These are phyloP conservation scores for Coemansia sp. DNA, from an alignment of 192 early-diverging fungal genomes.

Conservation along the genomic window DNA sequence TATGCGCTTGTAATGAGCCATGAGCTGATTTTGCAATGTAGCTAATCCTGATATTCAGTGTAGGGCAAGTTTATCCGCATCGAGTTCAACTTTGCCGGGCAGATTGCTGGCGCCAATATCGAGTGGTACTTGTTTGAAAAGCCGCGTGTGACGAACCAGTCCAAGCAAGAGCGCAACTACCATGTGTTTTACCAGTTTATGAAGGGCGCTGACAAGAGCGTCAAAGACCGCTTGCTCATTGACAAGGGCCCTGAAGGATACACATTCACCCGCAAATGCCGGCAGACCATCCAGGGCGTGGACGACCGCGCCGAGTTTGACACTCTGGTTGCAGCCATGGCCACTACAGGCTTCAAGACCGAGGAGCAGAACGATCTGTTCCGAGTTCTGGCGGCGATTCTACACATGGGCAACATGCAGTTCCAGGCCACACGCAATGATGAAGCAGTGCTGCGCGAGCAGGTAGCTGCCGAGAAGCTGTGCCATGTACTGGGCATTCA, in stretches of 20 bases:
- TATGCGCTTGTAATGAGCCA: neutral
- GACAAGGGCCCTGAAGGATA: conserved; percentile 78
- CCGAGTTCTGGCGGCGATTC: conserved; percentile 78
- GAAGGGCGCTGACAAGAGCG: conserved; percentile 71
- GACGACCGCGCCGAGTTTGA: conserved; percentile 85
- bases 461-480: conserved; percentile 76
- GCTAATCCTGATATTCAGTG: neutral
- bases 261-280: conserved; percentile 78
- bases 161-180: conserved; percentile 90
- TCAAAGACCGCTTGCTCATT: conserved; percentile 77
- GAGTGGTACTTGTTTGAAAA: conserved; percentile 98
- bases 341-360: conserved; percentile 73
- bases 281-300: conserved; percentile 88
- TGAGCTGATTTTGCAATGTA: neutral
- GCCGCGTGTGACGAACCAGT: conserved; percentile 92
- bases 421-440: conserved; percentile 78
- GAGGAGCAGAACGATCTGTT: conserved; percentile 83
- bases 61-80: conserved; percentile 97
- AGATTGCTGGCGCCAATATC: conserved; percentile 95
- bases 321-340: conserved; percentile 71
- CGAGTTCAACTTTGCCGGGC: conserved; percentile 84
- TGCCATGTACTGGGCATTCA: conserved; percentile 94
- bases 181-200: conserved; percentile 99
- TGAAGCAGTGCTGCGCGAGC: conserved; percentile 79
- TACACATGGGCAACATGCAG: conserved; percentile 93